Base-by-base conservation (phyloP, 139 green algal genomes). In the Pleodorina starrii region DNA sequence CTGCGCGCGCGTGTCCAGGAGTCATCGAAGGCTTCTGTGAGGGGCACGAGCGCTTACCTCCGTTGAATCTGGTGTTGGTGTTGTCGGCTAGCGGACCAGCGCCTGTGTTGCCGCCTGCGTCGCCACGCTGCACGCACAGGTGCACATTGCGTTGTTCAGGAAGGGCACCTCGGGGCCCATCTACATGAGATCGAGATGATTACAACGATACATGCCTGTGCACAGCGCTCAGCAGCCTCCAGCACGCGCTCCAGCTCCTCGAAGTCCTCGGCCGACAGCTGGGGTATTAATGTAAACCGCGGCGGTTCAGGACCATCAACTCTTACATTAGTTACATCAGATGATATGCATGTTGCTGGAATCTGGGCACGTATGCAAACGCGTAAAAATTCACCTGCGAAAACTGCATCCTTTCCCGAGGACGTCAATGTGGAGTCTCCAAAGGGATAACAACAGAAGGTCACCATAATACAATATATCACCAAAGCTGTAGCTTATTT, bases 61-160 rank as follows among this genome's bases (percentile, higher is more conserved):
- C n/a, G n/a, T 25, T 66, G 54, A 25, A 21, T 25, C 54, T 66
- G 54, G 29, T 12, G 74, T 82, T 82, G 9, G 74, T 82, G 27
- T 82, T 48, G 46, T 82, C 74, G 5, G 74, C 74, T 44, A 82
- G 74, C 46, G 74, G 43, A 25, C 44, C 46, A 43, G 42, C 38
- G 3, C 10, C 66, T 44, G 32, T 51, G 3, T 11, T 77, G 40
- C 69, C 4, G 4, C 17, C 19, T 21, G 54, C 25, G 3, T 21
- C 21, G 25, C 54, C 54, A 66, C 6, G 25, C 54, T 66, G 54
- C 54, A 66, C 25, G 7, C 7, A 66, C 29, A 66, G 54, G 21
- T 25, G 6, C 21, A 12, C 9, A 7, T 25, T 66, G 54, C n/a
- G n/a, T n/a, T n/a, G n/a, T n/a, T 66, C 54, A 66, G 54, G 54